Base-by-base conservation (phyloP, 2,329 filamentous ascomycete genomes). In the Onygena corvina region DNA sequence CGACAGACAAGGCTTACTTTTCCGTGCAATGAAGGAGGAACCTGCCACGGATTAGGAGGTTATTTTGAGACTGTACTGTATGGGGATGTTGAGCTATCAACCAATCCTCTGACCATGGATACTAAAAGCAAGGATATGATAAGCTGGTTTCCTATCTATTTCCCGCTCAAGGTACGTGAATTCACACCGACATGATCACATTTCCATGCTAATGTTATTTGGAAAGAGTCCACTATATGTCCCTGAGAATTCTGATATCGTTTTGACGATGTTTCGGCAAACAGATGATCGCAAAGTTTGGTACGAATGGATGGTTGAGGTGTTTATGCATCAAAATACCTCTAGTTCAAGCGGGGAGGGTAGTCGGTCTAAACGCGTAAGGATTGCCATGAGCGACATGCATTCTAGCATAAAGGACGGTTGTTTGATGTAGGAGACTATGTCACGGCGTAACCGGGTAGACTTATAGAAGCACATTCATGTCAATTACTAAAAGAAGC, bases 51-150 rank as follows among this genome's bases (percentile, higher is more conserved):
- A 1, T 68, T 98, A 35, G 92, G 81, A 0, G 92, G 90, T 0
- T 98, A 95, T 65, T 98, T 98, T 64, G 92, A 98, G 69, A 87
- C 88, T 0, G 86, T 94, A n/a, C 75, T 98, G 16, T 98, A 96
- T 63, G 75, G 70, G 1, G 81, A 79, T 57, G 79, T 95, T 3
- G 90, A 96, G 70, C 76, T 98, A 52, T 94, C 87, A 60, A 98
- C 85, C 3, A 84, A 94, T 60, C 93, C 92, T 0, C 84, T 94
- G 55, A 86, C 83, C 25, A 96, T 98, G 68, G 86, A 92, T 50
- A 71, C 72, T 50, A 96, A 96, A 77, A 94, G 88, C 73, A 84
- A 84, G 62, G 89, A 93, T 59, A 98, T 98, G 93, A 94, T 95
- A 55, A 94, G 86, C 49, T 98, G 92, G 92, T 98, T 98, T 64